phyloP scores from a whole-genome alignment of 2,329 filamentous ascomycete species.

The Aspergillus tamarii region DNA sequence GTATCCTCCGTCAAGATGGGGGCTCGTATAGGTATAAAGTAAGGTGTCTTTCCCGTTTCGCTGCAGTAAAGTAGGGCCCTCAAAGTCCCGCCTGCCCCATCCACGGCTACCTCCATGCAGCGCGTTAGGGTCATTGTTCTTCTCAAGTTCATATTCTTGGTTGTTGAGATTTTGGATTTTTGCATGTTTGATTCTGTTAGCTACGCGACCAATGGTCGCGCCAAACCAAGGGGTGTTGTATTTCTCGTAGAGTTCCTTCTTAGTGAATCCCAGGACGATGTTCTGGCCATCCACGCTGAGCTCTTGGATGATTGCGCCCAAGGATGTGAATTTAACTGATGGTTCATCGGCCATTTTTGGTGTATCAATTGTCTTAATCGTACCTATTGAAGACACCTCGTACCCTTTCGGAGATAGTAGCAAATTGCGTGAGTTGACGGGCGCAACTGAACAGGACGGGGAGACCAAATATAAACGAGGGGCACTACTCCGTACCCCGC shows the following conservation, averaged over 20 bases:
- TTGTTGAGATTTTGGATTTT: conserved; percentile 72
- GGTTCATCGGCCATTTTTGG: conserved; percentile 16
- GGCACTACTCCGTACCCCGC: conserved; percentile 2
- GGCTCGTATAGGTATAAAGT: conserved; percentile 67
- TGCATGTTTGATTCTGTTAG: conserved; percentile 78
- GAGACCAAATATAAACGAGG: conserved; percentile 5
- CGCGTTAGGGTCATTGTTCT: conserved; percentile 78
- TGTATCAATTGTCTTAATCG: neutral
- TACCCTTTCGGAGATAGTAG: neutral
- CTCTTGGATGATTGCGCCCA: conserved; percentile 61
- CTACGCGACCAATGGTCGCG: conserved; percentile 82
- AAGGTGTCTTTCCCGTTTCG: conserved; percentile 66
- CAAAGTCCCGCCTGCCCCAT: conserved; percentile 55
- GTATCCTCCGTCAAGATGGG: conserved; percentile 85
- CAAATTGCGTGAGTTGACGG: neutral
- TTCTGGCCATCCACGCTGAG: conserved; percentile 77
- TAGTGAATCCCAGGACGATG: conserved; percentile 86
- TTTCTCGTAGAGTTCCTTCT: conserved; percentile 71
- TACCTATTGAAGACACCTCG: neutral
- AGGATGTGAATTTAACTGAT: conserved; percentile 44
- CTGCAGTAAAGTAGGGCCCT: conserved; percentile 60
- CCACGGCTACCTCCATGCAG: conserved; percentile 73
- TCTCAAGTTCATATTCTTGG: conserved; percentile 68
- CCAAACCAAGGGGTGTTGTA: conserved; percentile 84
- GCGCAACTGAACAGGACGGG: neutral